Conservation (phyloP, 2,329 filamentous ascomycete genomes). For the Aureobasidium uvarum region DNA sequence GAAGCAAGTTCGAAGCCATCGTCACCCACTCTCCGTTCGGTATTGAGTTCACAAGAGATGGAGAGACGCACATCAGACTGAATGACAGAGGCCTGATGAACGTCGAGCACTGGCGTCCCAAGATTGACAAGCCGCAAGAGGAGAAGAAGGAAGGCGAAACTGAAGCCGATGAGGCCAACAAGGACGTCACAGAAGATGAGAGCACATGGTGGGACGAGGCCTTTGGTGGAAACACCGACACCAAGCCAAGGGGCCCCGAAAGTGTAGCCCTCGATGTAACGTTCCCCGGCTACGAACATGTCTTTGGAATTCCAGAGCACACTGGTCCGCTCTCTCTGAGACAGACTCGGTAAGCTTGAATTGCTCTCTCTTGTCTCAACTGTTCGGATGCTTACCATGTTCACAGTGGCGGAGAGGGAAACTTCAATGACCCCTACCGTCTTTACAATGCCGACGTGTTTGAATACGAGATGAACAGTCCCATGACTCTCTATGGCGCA, state of each 20-base stretch:
- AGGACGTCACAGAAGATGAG: conserved; percentile 60
- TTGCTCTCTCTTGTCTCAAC: conserved; percentile 3
- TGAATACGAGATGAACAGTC: conserved; percentile 94
- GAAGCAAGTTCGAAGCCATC: conserved; percentile 73
- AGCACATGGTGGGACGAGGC: conserved; percentile 97
- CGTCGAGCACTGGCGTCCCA: conserved; percentile 90
- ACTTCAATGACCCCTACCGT: conserved; percentile 85
- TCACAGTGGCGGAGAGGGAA: conserved; percentile 69
- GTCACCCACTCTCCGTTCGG: conserved; percentile 80
- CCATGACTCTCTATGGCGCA: conserved; percentile 97
- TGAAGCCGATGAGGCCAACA: conserved; percentile 42
- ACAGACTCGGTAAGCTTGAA: conserved; percentile 64
- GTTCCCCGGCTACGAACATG: conserved; percentile 87
- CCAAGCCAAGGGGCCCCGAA: conserved; percentile 92
- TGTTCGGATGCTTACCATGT: conserved; percentile 31
- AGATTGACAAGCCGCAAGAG: conserved; percentile 67
- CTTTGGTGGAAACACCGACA: conserved; percentile 93
- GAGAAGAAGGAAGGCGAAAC: conserved; percentile 53
- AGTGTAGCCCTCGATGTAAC: conserved; percentile 87
- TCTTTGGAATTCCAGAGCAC: conserved; percentile 93
- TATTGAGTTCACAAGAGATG: conserved; percentile 83
- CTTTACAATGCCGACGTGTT: conserved; percentile 97
- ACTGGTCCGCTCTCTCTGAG: conserved; percentile 83
- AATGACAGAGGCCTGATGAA: conserved; percentile 91
- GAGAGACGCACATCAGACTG: conserved; percentile 76